Conservation (phyloP, 805 yeast species). For the Saccharomyces mikatae region DNA sequence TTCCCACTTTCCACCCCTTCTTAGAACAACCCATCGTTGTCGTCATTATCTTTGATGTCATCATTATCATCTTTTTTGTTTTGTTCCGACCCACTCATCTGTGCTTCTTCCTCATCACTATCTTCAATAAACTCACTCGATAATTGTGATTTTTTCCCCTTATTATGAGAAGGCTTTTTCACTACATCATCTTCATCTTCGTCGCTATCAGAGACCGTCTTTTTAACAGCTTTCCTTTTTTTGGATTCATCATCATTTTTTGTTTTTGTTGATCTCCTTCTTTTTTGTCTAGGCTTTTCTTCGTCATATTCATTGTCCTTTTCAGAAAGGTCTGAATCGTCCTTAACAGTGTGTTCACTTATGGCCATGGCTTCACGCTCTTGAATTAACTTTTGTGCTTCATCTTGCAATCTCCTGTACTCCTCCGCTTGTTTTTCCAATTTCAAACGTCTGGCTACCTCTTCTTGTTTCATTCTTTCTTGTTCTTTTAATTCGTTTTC, state of each 20-base stretch:
- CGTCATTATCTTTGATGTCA: conserved; percentile 11
- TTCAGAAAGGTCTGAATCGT: conserved; percentile 30
- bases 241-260: conserved; percentile 21
- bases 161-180: conserved; percentile 14
- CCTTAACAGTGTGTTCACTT: conserved; percentile 34
- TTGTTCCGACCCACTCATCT: conserved; percentile 13
- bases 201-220: conserved; percentile 22
- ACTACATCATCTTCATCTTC: conserved; percentile 28
- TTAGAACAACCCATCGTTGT: conserved; percentile 16
- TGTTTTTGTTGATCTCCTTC: conserved; percentile 11
- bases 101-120: conserved; percentile 35
- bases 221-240: conserved; percentile 39
- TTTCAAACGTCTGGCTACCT: conserved; percentile 39
- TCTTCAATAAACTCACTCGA: conserved; percentile 37
- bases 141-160: conserved; percentile 25
- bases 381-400: conserved; percentile 49
- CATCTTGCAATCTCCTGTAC: conserved; percentile 44
- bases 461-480: conserved; percentile 40
- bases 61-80: conserved; percentile 8
- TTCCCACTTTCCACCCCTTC: background rate
- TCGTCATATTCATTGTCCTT: conserved; percentile 26
- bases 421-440: conserved; percentile 45
- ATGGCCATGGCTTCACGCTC: conserved; percentile 42
- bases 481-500: conserved; percentile 45
- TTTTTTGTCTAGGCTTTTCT: conserved; percentile 23